phyloP scores from a whole-genome alignment of 202 grass and related monocot genomes.

The Sporobolus alterniflorus region DNA sequence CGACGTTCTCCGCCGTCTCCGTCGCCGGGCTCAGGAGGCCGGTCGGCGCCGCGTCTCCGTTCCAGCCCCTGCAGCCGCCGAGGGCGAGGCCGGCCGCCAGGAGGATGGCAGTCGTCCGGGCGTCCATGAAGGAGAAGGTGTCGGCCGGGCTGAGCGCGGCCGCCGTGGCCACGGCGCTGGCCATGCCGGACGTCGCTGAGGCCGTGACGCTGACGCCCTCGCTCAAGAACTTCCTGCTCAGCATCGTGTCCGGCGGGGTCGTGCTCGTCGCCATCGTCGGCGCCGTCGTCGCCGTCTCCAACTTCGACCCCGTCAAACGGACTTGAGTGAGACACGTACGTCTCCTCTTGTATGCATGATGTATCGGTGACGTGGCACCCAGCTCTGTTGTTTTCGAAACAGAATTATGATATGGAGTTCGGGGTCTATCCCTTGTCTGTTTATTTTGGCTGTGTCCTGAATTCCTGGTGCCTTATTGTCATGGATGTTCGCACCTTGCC shows the following conservation, averaged over 20 bases:
- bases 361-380: too few relatives aligned
- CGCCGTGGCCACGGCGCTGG: constrained; percentile 41
- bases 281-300: constrained; percentile 57
- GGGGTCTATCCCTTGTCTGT: too few relatives aligned
- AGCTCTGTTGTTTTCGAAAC: too few relatives aligned
- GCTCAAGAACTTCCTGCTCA: constrained; percentile 70
- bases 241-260: constrained; percentile 57
- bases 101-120: constrained; percentile 47
- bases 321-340: too few relatives aligned
- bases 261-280: constrained; percentile 51
- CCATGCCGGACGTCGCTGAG: constrained; percentile 57
- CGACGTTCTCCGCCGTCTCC: constrained; percentile 38
- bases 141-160: constrained; percentile 44
- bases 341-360: too few relatives aligned
- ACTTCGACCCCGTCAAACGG: constrained; percentile 65
- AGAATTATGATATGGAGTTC: too few relatives aligned
- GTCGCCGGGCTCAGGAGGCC: constrained; percentile 41
- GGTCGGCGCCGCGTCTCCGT: not conserved
- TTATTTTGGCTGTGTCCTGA: too few relatives aligned
- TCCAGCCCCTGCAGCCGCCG: constrained; percentile 37
- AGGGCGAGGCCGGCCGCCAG: constrained; percentile 34
- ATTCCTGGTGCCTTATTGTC: too few relatives aligned
- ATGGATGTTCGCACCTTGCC: too few relatives aligned
- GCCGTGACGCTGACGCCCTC: constrained; percentile 54
- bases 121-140: constrained; percentile 48